Base-by-base conservation (phyloP, 2,329 filamentous ascomycete genomes). In the Fonsecaea pedrosoi region DNA sequence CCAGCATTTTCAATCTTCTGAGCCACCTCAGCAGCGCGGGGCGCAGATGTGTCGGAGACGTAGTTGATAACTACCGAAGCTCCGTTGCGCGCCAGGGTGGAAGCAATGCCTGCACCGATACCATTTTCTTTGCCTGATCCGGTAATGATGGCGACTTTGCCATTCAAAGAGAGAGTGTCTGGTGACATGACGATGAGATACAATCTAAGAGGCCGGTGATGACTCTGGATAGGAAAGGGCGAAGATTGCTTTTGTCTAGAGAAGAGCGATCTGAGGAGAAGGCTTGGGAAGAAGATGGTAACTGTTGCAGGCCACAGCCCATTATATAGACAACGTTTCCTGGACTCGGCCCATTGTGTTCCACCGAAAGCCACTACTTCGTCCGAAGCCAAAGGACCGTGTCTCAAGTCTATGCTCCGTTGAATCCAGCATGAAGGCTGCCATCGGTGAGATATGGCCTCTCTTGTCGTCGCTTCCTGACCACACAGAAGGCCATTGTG, bases 121-220 rank as follows among this genome's bases (percentile, higher is more conserved):
- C 76, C 77, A 35, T 71, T 74, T 48, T 77, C 74, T 45, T 73
- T 72, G 32, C 74, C 75, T 15, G 76, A 77, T 12, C 76, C 75
- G 2, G 76, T 78, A 25, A 78, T 65, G 12, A 77, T 70, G 65
- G 76, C 77, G 21, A 73, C 69, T 67, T 78, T 78, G 59, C 75
- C 75, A 5, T 61, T 60, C 35, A 78, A 74, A 68, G 62, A 74
- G n/a, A 77, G 72, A 7, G 72, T 74, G 57, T 75, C 73, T 54
- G 61, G 38, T 15, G 66, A 15, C 66, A 68, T 68, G 30, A 38
- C 48, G 15, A 10, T 3, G 58, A 54, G 25, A 40, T 15, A 9
- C 6, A 3, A 48, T 15, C 12, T 13, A 59, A 34, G 4, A n/a
- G 12, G 21, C 45, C 32, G 42, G 10, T 32, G 34, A 10, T 25